A percentile compares a stretch with the other conserved stretches of the same genome.
These are phyloP conservation scores for Calonectria crousiana DNA, from an alignment of 2,329 filamentous ascomycete genomes.

Conservation along the genomic window DNA sequence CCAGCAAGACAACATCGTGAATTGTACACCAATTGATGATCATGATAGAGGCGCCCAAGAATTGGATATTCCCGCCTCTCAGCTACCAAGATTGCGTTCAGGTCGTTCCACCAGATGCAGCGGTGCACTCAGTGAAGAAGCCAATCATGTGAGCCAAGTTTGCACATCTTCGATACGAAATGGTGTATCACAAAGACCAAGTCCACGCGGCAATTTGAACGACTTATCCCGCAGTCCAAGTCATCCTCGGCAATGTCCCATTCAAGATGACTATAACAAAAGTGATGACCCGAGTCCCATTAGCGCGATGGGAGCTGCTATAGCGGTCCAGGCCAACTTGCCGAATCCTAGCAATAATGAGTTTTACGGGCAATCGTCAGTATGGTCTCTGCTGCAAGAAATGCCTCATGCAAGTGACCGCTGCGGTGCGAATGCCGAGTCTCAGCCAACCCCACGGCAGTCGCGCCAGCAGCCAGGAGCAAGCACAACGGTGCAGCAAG, in stretches of 20 bases:
- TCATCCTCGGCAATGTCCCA: background rate
- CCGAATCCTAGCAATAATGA: background rate
- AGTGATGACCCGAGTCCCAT: conserved; percentile 1
- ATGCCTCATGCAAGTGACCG: background rate
- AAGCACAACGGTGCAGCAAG: background rate
- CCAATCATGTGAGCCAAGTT: background rate
- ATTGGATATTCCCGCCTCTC: background rate
- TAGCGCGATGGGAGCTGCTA: conserved; percentile 14
- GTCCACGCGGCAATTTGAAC: background rate
- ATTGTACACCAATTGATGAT: background rate
- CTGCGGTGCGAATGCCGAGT: background rate
- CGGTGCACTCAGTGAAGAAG: background rate
- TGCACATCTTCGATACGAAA: background rate
- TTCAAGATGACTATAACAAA: background rate
- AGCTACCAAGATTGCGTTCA: background rate
- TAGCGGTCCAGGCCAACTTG: background rate
- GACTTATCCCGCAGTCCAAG: background rate
- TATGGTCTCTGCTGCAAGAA: background rate
- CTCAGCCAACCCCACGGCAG: background rate
- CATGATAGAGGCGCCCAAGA: background rate
- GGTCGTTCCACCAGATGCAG: background rate
- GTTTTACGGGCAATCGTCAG: conserved; percentile 15
- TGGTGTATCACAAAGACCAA: background rate
- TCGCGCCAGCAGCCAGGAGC: background rate
- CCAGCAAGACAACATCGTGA: background rate